A percentile compares a stretch with the other conserved stretches of the same genome.
Conservation (phyloP, 2,329 filamentous ascomycete species). For the Magnaporthales sp. region DNA sequence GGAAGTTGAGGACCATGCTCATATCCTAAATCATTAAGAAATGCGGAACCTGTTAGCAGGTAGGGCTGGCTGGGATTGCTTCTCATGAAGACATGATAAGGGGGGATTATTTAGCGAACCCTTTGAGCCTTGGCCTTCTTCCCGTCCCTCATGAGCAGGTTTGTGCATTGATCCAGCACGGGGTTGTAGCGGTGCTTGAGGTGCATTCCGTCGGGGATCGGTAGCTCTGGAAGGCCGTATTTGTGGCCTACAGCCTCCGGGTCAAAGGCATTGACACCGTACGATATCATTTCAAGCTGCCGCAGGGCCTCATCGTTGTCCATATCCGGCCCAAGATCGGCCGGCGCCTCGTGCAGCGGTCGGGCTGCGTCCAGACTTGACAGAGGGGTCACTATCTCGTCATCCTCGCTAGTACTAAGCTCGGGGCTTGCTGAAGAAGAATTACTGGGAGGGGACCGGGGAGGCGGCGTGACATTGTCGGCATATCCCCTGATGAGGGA, state of each 20-base stretch:
- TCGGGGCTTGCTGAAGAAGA: not conserved
- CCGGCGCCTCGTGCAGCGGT: constrained; percentile 6
- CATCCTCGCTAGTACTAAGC: not conserved
- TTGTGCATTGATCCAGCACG: constrained; percentile 78
- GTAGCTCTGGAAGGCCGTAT: constrained; percentile 62
- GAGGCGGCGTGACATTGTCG: not conserved
- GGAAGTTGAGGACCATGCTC: constrained; percentile 69
- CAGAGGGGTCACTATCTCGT: constrained; percentile 1
- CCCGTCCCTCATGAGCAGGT: constrained; percentile 83
- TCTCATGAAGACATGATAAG: constrained; percentile 7
- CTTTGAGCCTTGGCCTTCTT: constrained; percentile 85
- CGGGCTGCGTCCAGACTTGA: constrained; percentile 7
- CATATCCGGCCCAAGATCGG: constrained; percentile 25
- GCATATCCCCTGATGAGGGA: constrained; percentile 4
- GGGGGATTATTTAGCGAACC: constrained; percentile 41
- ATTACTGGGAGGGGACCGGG: not conserved
- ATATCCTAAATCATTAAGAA: constrained; percentile 57
- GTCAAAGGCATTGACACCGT: constrained; percentile 23
- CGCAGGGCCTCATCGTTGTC: constrained; percentile 33
- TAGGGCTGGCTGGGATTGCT: not conserved
- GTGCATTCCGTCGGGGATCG: constrained; percentile 52
- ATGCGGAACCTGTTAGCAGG: not conserved
- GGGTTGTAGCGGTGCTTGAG: constrained; percentile 80
- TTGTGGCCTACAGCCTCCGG: constrained; percentile 52
- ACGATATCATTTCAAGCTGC: constrained; percentile 23